These are phyloP conservation scores for Fusarium nodosum DNA, from an alignment of 2,329 filamentous ascomycete species.

Conservation along the genomic window DNA sequence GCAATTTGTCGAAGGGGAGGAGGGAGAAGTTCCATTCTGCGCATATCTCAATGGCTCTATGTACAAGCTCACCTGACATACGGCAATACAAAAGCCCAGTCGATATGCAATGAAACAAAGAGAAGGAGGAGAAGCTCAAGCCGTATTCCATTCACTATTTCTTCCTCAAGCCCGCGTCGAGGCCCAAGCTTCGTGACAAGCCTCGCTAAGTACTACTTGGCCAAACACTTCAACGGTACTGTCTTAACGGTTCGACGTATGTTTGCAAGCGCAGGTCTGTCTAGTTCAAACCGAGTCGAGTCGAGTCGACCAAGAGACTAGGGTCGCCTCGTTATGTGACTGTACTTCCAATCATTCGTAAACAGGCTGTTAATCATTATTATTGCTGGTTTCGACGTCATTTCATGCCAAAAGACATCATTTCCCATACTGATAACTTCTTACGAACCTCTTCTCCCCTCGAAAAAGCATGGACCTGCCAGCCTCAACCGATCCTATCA, in stretches of 20 bases:
- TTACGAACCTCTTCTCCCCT: not conserved
- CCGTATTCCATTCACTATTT: not conserved
- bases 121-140: not conserved
- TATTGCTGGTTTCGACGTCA: not conserved
- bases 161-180: not conserved
- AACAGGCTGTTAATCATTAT: not conserved
- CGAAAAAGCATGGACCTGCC: not conserved
- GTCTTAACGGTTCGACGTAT: not conserved
- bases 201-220: not conserved
- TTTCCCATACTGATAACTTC: not conserved
- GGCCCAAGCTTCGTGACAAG: not conserved
- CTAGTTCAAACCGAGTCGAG: slow-evolving; percentile 3
- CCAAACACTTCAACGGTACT: not conserved
- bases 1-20: not conserved
- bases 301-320: slow-evolving; percentile 1
- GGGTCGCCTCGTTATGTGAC: not conserved
- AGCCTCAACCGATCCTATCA: not conserved
- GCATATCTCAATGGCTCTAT: not conserved
- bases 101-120: not conserved
- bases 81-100: not conserved
- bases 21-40: not conserved
- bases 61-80: not conserved
- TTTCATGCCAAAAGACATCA: too few species aligned
- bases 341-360: too few species aligned
- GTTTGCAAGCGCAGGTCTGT: not conserved